A percentile compares a stretch with the other conserved stretches of the same genome.
phyloP scores from a whole-genome alignment of 2,329 filamentous ascomycete genomes.

The Phialophora macrospora region DNA sequence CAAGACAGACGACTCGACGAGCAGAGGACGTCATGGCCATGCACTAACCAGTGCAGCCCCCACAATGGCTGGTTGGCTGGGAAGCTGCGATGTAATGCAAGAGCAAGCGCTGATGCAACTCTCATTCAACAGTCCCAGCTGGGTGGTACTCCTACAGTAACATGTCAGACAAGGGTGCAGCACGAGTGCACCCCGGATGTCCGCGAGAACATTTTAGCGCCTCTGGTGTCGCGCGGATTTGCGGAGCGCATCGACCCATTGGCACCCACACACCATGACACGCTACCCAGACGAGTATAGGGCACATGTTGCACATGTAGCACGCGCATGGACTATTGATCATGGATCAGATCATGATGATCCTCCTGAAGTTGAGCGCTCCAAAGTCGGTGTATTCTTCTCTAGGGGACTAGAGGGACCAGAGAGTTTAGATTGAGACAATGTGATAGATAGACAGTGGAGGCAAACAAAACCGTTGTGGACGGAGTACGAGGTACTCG shows the following conservation, averaged over 20 bases:
- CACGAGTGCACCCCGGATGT: neutral
- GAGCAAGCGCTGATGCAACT: neutral
- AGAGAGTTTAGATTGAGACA: too few relatives aligned
- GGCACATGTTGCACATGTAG: neutral
- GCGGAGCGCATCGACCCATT: neutral
- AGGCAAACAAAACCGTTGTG: too few relatives aligned
- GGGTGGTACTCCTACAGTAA: neutral
- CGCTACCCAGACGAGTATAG: neutral
- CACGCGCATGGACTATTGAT: too few relatives aligned
- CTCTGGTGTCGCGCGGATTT: neutral
- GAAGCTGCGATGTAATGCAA: neutral
- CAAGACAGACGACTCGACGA: neutral
- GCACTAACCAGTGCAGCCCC: neutral
- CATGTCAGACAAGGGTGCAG: too few relatives aligned
- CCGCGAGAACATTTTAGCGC: slow-evolving; percentile 1
- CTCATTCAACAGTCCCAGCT: neutral
- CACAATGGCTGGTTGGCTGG: neutral
- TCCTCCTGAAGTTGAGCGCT: too few relatives aligned
- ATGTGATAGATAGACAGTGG: too few relatives aligned
- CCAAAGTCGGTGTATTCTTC: too few relatives aligned
- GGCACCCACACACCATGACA: neutral
- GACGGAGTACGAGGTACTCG: too few relatives aligned
- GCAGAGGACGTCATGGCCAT: neutral
- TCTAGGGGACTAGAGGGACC: too few relatives aligned
- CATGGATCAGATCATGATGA: too few relatives aligned